Base-by-base conservation (phyloP, 345 rosid species). In the Draba incana region DNA sequence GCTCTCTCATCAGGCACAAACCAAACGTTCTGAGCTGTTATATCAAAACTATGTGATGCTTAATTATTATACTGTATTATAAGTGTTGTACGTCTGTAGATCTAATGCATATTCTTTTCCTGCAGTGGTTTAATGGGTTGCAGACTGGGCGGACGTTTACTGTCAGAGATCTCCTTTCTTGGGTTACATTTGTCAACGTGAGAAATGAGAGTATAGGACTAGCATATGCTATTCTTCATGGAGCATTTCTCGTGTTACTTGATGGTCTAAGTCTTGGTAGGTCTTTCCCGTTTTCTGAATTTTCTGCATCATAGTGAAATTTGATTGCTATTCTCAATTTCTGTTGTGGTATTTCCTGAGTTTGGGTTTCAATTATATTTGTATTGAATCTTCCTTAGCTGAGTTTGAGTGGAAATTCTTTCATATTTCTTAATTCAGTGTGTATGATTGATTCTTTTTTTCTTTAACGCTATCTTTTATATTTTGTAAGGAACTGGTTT, bases 191-290 rank as follows among this genome's bases (percentile, higher is more conserved):
- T 77, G 77, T 88, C 56, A 81, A 84, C 38, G 70, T 65, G 60
- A 83, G 87, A 37, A 81, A 69, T 69, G 80, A 57, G 79, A 75
- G 71, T 77, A 75, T 93, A 68, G 92, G 82, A 77, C 70, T 80
- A 52, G 84, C 79, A 63, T 70, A 58, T 78, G 88, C 95, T 38
- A 81, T 87, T 57, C 77, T 90, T 54, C 98, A 93, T 71, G 98
- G 98, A 51, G 84, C 84, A 69, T 93, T 90, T 79, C 98, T 93
- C 62, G 86, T 87, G 79, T 76, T 93, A 78, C 92, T 93, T 66
- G 98, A 90, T 82, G 98, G 98, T 62, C 61, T 93, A 49, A 81
- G 88, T 82, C 76, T 90, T 80, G 98, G 98, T 92, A 82, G 51
- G 63, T 62, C 35, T 64, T 42, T 64, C 10, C 50, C 39, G 28